These are phyloP conservation scores for Mikania micrantha DNA, from an alignment of 129 eudicot genomes.

Conservation along the genomic window DNA sequence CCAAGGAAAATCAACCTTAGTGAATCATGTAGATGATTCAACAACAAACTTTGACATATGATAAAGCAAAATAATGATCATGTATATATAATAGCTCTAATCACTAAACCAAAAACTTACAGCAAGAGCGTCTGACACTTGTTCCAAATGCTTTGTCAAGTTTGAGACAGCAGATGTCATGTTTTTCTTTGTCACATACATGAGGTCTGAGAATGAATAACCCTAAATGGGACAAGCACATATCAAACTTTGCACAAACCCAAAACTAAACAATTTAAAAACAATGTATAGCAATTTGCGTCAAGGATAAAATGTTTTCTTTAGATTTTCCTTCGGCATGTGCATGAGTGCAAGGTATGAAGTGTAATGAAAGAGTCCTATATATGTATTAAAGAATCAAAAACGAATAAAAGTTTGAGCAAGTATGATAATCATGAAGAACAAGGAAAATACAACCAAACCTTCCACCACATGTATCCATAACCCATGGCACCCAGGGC, in stretches of 20 bases:
- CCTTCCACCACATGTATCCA: slow-evolving; percentile 99
- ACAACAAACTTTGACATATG: slow-evolving; percentile 7
- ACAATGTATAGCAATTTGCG: background rate
- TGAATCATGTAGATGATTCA: background rate
- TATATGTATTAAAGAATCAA: background rate
- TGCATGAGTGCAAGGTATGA: slow-evolving; percentile 1
- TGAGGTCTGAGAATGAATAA: slow-evolving; percentile 73
- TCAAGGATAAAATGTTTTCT: slow-evolving; percentile 1
- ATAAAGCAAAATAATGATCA: background rate
- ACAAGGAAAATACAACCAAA: slow-evolving; percentile 12
- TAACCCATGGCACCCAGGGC: slow-evolving; percentile 76
- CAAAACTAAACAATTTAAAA: background rate
- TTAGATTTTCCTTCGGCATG: slow-evolving; percentile 10
- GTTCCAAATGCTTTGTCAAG: slow-evolving; percentile 77
- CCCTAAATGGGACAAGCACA: no score
- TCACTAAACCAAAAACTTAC: slow-evolving; percentile 35
- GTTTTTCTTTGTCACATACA: slow-evolving; percentile 79
- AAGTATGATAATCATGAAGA: background rate
- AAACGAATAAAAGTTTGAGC: background rate
- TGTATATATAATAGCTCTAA: background rate
- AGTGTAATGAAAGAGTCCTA: background rate
- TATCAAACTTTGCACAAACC: no score
- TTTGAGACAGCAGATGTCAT: slow-evolving; percentile 78
- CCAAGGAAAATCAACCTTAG: no score
- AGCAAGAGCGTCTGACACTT: slow-evolving; percentile 80